phyloP scores from a whole-genome alignment of 140 eudicot genomes.

The Ambrosia hybrid region DNA sequence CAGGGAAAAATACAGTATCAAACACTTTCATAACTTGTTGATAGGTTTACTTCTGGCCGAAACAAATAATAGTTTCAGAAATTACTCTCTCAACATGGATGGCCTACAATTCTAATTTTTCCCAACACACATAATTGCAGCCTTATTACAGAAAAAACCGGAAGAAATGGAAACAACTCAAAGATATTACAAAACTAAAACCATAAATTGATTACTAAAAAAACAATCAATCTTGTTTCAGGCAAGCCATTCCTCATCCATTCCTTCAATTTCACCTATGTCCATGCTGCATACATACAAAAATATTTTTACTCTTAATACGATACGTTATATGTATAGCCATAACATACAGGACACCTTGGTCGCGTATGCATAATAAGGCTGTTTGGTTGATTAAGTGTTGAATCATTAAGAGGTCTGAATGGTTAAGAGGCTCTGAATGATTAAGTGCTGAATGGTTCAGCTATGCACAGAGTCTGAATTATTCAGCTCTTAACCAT shows the following conservation, averaged over 20 bases:
- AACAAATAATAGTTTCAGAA: not conserved
- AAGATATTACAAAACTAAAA: constrained; percentile 21
- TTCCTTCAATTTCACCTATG: constrained; percentile 82
- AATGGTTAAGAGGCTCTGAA: no score
- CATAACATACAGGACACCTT: no score
- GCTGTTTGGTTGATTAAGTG: no score
- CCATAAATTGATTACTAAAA: constrained; percentile 35
- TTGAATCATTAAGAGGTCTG: no score
- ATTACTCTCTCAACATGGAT: not conserved
- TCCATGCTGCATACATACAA: constrained; percentile 70
- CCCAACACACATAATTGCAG: constrained; percentile 10
- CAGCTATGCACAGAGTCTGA: no score
- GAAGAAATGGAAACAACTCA: constrained; percentile 11
- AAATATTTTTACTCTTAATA: constrained; percentile 4
- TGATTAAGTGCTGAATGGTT: no score
- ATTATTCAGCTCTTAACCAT: no score
- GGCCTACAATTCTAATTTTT: not conserved
- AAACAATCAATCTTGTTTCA: constrained; percentile 44
- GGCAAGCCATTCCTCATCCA: constrained; percentile 81
- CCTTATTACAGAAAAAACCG: constrained; percentile 24
- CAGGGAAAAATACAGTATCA: no score
- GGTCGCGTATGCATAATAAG: no score
- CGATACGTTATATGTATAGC: not conserved
- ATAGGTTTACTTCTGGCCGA: not conserved
- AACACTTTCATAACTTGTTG: no score